Base-by-base conservation (phyloP, 495 filamentous ascomycete genomes). In the Neurospora tetrasperma region DNA sequence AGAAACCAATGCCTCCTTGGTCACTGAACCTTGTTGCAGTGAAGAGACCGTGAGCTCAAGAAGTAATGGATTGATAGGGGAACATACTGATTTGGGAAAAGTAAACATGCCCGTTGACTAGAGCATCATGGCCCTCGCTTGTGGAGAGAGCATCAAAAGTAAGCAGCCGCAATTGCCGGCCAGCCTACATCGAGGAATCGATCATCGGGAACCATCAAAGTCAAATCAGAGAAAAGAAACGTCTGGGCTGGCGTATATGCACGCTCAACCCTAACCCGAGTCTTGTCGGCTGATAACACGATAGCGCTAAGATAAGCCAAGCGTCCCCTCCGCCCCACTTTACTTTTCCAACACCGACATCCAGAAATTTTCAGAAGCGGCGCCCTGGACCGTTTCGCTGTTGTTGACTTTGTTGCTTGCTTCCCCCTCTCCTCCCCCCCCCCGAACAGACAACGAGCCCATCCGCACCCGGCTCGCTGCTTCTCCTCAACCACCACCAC, bases 281-380 rank as follows among this genome's bases (percentile, higher is more conserved):
- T 23, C 23, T 62, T 2, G 1, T 2, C 12, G 12, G 12, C 46
- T 1, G 54, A 62, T 62, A 62, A 62, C 54, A 62, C 11, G 6
- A 62, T 14, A n/a, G 38, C 41, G 71, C 54, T 72, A 72, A 69
- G 71, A 72, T 72, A 72, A 73, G 59, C 23, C 54, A 62, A 62
- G 54, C 73, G 39, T 39, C 39, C 35, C 71, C 73, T 70, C 70
- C 31, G 69, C 74, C 70, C 74, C 73, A 73, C 72, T 70, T 39
- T 42, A 31, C 68, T 74, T 74, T 74, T 72, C 70, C 41, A 71
- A 62, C 59, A 27, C 72, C 69, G 71, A 73, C 71, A 46, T 72
- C 48, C 71, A 74, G 72, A 74, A 74, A 74, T 75, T 76, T 76
- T 70, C 46, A 41, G 38, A 39, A 70, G 35, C 69, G 69, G 31